These are phyloP conservation scores for Puccinia coronata DNA, from an alignment of 1,284 basidiomycete species.

Conservation along the genomic window DNA sequence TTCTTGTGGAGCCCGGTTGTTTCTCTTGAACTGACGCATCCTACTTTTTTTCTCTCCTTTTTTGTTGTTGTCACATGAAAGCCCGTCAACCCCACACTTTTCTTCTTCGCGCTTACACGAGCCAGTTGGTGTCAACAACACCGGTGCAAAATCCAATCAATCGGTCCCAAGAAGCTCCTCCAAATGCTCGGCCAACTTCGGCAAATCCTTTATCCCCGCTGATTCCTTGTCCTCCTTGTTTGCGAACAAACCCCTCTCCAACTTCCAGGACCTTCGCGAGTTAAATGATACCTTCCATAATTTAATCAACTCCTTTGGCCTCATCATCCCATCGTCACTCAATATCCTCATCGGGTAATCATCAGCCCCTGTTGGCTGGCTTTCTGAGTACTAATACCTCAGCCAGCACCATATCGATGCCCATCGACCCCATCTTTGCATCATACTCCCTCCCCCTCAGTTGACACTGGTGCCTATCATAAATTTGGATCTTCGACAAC, in stretches of 20 bases:
- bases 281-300: conserved; percentile 36
- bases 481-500: neutral
- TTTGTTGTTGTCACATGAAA: too few species aligned
- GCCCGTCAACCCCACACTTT: conserved; percentile 31
- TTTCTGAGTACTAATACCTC: neutral
- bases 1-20: too few species aligned
- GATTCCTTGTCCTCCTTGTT: conserved; percentile 20
- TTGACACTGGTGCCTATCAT: neutral
- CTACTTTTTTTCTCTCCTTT: too few species aligned
- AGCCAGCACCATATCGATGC: neutral
- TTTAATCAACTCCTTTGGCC: conserved; percentile 34
- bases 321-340: conserved; percentile 2
- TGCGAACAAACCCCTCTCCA: conserved; percentile 8
- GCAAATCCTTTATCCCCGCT: neutral
- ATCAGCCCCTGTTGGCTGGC: neutral
- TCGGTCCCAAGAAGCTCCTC: neutral
- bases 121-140: neutral
- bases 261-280: conserved; percentile 31
- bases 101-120: conserved; percentile 1
- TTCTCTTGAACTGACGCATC: too few species aligned
- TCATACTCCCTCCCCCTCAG: conserved; percentile 1
- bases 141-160: neutral
- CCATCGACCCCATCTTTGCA: conserved; percentile 25
- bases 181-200: neutral
- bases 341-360: neutral